Evolutionary conservation across 306 rosid species (phyloP).

Genomic region (Cicer chorassanicum): DNA sequence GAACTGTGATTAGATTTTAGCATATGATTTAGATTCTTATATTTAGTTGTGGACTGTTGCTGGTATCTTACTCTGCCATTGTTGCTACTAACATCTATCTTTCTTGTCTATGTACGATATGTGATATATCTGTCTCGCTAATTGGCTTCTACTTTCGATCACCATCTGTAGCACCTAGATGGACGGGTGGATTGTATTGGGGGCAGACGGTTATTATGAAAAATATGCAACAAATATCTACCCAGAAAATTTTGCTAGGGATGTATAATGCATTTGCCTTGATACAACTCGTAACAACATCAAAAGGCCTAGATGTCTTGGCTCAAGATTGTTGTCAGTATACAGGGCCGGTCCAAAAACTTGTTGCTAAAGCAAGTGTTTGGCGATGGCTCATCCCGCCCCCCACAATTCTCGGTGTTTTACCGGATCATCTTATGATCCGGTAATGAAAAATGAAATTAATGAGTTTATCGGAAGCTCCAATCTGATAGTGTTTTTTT

Average conservation of each 20-base stretch:
- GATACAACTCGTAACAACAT: neutral
- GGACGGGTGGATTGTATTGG: conserved; percentile 8
- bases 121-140: conserved; percentile 16
- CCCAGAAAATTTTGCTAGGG: neutral
- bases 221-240: conserved; percentile 3
- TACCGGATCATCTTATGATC: too few relatives aligned
- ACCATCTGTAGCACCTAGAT: conserved; percentile 19
- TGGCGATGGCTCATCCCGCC: too few relatives aligned
- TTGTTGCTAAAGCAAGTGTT: too few relatives aligned
- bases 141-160: conserved; percentile 16
- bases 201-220: conserved; percentile 11
- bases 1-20: conserved; percentile 8
- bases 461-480: too few relatives aligned
- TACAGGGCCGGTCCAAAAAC: too few relatives aligned
- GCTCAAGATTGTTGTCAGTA: neutral
- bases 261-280: conserved; percentile 1
- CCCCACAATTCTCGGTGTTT: too few relatives aligned
- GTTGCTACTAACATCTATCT: neutral
- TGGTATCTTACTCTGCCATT: neutral
- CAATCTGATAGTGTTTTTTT: too few relatives aligned
- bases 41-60: conserved; percentile 33
- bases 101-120: neutral
- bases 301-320: neutral
- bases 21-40: conserved; percentile 4
- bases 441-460: too few relatives aligned